phyloP scores from a whole-genome alignment of 352 stramenopile species.

The Pythium volutum region DNA sequence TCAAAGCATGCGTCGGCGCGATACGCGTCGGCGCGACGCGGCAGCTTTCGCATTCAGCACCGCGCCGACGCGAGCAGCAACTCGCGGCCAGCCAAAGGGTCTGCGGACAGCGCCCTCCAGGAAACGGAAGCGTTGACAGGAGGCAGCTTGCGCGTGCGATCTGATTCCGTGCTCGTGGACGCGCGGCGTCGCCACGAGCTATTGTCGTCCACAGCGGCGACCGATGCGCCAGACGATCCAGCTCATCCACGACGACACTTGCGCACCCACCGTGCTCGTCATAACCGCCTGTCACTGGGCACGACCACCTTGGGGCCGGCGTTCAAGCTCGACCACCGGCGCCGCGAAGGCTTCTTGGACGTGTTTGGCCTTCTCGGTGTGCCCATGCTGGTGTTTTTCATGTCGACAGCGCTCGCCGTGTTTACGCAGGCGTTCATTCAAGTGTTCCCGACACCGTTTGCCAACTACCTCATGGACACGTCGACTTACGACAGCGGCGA shows the following conservation, averaged over 20 bases:
- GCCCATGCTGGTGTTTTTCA: slow-evolving; percentile 38
- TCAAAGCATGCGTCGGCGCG: background rate
- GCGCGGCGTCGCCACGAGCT: background rate
- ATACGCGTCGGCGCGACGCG: too few species aligned
- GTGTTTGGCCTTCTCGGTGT: slow-evolving; percentile 39
- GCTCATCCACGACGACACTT: too few species aligned
- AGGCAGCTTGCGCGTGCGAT: background rate
- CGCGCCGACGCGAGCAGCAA: background rate
- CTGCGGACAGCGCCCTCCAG: background rate
- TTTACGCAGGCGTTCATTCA: slow-evolving; percentile 42
- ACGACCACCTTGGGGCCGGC: background rate
- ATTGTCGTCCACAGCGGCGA: background rate
- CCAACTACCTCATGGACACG: slow-evolving; percentile 41
- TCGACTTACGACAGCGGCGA: slow-evolving; percentile 39
- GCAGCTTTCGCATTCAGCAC: background rate
- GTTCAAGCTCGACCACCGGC: slow-evolving; percentile 11
- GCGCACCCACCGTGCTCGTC: background rate
- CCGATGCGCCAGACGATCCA: too few species aligned
- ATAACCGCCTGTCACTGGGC: background rate
- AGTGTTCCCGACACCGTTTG: slow-evolving; percentile 33
- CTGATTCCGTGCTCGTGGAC: slow-evolving; percentile 4
- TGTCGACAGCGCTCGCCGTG: slow-evolving; percentile 30
- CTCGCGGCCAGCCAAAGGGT: background rate
- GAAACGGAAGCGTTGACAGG: background rate
- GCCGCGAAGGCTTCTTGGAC: slow-evolving; percentile 39